Evolutionary conservation across 371 early-diverging fungal genomes (phyloP), one percentile per base, ranked within the genome.

Genomic region (Mucor piriformis): DNA sequence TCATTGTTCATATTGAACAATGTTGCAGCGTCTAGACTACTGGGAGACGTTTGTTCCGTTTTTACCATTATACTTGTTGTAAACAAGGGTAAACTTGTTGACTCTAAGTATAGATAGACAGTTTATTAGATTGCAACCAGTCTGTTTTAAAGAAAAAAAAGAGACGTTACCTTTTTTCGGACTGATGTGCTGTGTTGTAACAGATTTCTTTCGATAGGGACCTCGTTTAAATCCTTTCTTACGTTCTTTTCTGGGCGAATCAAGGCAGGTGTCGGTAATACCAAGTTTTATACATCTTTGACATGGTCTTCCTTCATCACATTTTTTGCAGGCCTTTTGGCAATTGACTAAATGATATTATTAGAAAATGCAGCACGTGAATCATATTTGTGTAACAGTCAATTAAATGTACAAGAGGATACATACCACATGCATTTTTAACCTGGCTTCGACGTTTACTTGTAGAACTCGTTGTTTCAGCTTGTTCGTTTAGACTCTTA

Each of bases 291-390:
- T 71, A 63, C 96, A 95, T n/a, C 96, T 86, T 55, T 80, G 76
- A 73, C 96, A 95, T 3, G 96, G 96, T 53, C 96, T 76, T 18
- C 82, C 85, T 55, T 93, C 88, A 61, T 92, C 94, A 63, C 96
- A 95, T 71, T 93, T 95, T 72, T 95, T 95, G 73, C 96, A 95
- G 0, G 95, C 93, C 59, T 88, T 88, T 76, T 93, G 92, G 60
- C 96, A 95, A 59, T 94, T 93, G 54, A 88, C 90, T 84, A 59
- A 46, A 18, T 50, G 4, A 11, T 37, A 11, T 47, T 23, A 47
- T 12, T 16, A 35, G 40, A 50, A 25, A 38, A 13, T 6, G n/a
- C 12, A 43, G 33, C 33, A 50, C 33, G 35, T 50, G 50, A 50
- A 50, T 32, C 3, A 46, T 3, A 13, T 46, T 46, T 15, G 46